Base-by-base conservation (phyloP, 2,329 filamentous ascomycete genomes). In the Colletotrichum lupini region DNA sequence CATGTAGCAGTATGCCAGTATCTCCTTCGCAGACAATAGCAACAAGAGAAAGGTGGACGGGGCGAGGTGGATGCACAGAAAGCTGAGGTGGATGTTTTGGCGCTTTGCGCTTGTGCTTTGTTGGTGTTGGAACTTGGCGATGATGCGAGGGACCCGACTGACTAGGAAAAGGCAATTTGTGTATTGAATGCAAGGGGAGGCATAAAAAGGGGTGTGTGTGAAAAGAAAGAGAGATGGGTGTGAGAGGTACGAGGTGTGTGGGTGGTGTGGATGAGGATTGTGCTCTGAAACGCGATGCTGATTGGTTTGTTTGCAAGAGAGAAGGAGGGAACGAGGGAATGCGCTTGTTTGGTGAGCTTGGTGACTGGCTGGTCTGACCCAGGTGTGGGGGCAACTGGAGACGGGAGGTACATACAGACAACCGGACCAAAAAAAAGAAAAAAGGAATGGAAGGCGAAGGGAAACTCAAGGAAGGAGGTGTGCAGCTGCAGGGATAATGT, bases 151-250 rank as follows among this genome's bases (percentile, higher is more conserved):
- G 67, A 37, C 46, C n/a, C 52, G 66, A 71, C 71, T 66, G 71
- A 73, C 67, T 71, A 73, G 70, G 60, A 71, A 71, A 73, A 66
- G 71, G 67, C 56, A 73, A 71, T 71, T 71, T 71, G 71, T 73
- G 71, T 60, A 73, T 56, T 61, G 71, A 52, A 71, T 66, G 67
- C 61, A 73, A 73, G 71, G 71, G 61, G 67, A 49, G 55, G 59
- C 59, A 69, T 64, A 60, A 69, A 60, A 63, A 49, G 56, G 63
- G 30, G 67, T 26, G 57, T 42, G 65, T 42, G 37, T 42, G 37
- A 7, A 42, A 19, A 14, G 32, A 37, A 30, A 28, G 66, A 55
- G 55, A 19, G 42, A 42, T 55, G 67, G 67, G 56, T 64, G 49
- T 71, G 67, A 28, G 56, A n/a, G 14, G 42, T 49, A 22, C 42